Evolutionary conservation across 306 rosid species (phyloP).

Genomic region (Purshia tridentata): DNA sequence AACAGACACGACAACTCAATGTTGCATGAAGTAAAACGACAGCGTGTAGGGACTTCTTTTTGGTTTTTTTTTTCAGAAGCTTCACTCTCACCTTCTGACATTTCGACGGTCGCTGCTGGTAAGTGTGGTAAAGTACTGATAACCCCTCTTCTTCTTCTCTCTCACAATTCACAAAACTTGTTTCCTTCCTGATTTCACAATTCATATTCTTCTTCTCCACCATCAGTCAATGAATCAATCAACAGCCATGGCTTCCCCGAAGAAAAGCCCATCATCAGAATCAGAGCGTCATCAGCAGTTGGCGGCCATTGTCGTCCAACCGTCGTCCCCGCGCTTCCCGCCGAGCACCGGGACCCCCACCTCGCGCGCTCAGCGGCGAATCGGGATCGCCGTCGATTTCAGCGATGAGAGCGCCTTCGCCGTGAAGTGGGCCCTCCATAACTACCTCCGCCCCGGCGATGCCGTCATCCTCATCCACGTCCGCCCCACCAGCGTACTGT

Average conservation of each 20-base stretch:
- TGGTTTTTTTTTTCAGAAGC: too few species aligned
- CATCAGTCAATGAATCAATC: background rate
- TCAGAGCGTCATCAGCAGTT: background rate
- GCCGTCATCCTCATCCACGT: constrained; percentile 89
- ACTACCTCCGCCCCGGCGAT: constrained; percentile 81
- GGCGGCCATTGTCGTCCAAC: constrained; percentile 23
- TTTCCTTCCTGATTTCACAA: background rate
- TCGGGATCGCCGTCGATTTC: constrained; percentile 85
- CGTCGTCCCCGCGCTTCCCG: constrained; percentile 37
- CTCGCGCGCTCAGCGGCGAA: constrained; percentile 76
- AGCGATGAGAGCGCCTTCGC: constrained; percentile 85
- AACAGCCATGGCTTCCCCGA: constrained; percentile 8
- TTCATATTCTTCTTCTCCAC: background rate
- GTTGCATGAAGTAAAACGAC: too few species aligned
- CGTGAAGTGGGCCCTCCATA: constrained; percentile 78
- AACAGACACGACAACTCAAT: too few species aligned
- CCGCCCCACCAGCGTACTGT: constrained; percentile 72
- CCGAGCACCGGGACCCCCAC: constrained; percentile 47
- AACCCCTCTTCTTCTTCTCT: too few species aligned
- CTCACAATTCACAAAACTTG: background rate
- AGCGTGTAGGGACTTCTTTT: too few species aligned
- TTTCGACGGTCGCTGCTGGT: too few species aligned
- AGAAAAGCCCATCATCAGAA: constrained; percentile 4
- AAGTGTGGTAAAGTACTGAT: too few species aligned
- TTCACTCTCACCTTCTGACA: too few species aligned